Percentiles rank a stretch among this genome's conserved stretches.
Conservation (phyloP, 1,139 yeast species). For the Wickerhamomyces sp. region DNA sequence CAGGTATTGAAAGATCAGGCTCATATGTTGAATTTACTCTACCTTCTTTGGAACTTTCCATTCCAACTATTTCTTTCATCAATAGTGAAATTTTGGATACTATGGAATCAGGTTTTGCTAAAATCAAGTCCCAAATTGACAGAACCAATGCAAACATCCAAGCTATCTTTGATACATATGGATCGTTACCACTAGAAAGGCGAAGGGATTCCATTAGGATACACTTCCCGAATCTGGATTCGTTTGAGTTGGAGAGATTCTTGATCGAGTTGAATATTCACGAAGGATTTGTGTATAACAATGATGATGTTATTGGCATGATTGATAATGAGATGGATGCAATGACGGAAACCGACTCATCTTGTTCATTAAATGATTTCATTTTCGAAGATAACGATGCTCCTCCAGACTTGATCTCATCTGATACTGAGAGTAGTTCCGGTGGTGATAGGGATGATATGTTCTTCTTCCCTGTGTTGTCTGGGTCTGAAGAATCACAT, state of each 20-base stretch:
- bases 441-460: slow-evolving; percentile 6
- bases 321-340: not conserved
- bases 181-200: slow-evolving; percentile 44
- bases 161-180: slow-evolving; percentile 41
- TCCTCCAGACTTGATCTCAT: slow-evolving; percentile 20
- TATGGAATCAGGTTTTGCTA: slow-evolving; percentile 25
- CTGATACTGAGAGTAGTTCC: slow-evolving; percentile 6
- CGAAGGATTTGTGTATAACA: slow-evolving; percentile 43
- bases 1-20: slow-evolving; percentile 37
- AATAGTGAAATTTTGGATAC: slow-evolving; percentile 43
- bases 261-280: slow-evolving; percentile 46
- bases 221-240: slow-evolving; percentile 57
- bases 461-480: slow-evolving; percentile 13
- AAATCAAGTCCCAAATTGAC: slow-evolving; percentile 31
- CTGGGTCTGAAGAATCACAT: slow-evolving; percentile 6
- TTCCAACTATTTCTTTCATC: slow-evolving; percentile 49
- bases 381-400: slow-evolving; percentile 7
- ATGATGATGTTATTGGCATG: slow-evolving; percentile 10
- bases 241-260: slow-evolving; percentile 43
- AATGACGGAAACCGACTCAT: slow-evolving; percentile 3
- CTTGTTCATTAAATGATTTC: slow-evolving; percentile 6
- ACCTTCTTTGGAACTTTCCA: slow-evolving; percentile 31
- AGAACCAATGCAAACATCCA: slow-evolving; percentile 35
- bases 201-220: slow-evolving; percentile 40
- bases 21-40: slow-evolving; percentile 51